These are phyloP conservation scores for Ilex asprella DNA, from an alignment of 257 asterid genomes.

Conservation along the genomic window DNA sequence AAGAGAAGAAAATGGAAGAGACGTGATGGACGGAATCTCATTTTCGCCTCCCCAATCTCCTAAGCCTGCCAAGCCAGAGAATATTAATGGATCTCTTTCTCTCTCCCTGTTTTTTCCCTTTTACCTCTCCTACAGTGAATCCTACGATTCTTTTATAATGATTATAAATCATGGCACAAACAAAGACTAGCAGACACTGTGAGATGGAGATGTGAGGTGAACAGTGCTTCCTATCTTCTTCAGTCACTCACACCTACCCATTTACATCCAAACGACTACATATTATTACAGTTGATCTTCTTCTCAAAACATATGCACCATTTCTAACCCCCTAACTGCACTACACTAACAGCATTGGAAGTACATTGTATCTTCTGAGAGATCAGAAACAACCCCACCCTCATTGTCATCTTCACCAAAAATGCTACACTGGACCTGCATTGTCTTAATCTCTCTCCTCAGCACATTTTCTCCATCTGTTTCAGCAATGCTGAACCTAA, in stretches of 20 bases:
- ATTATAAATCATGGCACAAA: conserved; percentile 19
- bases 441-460: conserved; percentile 18
- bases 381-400: background rate
- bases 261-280: background rate
- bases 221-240: conserved; percentile 8
- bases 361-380: background rate
- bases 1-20: no score
- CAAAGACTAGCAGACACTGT: background rate
- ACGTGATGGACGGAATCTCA: no score
- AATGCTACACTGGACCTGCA: conserved; percentile 25
- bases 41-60: no score
- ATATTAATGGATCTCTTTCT: no score
- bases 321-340: background rate
- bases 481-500: conserved; percentile 24
- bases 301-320: background rate
- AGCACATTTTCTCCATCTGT: conserved; percentile 2
- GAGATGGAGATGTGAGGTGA: conserved; percentile 2
- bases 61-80: no score
- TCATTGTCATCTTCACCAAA: background rate
- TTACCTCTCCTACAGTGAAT: conserved; percentile 12
- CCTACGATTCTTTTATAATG: conserved; percentile 26
- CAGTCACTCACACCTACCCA: background rate
- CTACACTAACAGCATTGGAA: background rate
- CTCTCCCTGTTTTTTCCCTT: conserved; percentile 7
- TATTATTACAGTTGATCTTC: background rate